Base-by-base conservation (phyloP, 345 rosid genomes). In the Syzygium oleosum region DNA sequence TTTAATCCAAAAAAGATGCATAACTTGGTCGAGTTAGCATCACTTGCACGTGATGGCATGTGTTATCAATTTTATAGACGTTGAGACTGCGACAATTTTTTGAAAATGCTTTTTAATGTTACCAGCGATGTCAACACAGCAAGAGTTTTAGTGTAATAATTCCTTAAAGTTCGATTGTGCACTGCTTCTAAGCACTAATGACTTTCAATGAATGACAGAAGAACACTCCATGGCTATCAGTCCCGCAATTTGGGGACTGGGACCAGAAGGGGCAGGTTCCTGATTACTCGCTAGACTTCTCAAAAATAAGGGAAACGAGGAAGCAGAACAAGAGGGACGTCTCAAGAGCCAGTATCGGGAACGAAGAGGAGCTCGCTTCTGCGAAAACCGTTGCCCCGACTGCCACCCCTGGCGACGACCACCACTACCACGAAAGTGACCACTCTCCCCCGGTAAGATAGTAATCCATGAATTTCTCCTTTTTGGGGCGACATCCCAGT, bases 171-270 rank as follows among this genome's bases (percentile, higher is more conserved):
- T 0, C 1, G 23, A 19, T 73, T 73, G 49, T 73, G 12, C 41
- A 16, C 79, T 68, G 46, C 83, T 38, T 9, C 49, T 73, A 21
- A 38, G 15, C 49, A 73, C 83, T 73, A 73, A 73, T 73, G 83
- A 73, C 49, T 73, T 19, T 73, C 49, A 19, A 73, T 73, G 43
- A 73, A 73, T 73, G 19, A 22, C 49, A 96, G 98, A 96, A 92
- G 92, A 92, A 88, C 87, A 91, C 91, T 41, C 98, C 97, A 58
- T 96, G 99, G 99, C 91, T 98, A 87, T 95, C 99, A 85, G 99
- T 98, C 84, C 99, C 99, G 54, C 98, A 96, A 85, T 98, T 98
- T 91, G 99, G 99, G 68, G 98, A 96, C 86, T 98, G 99, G 99
- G 99, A 98, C 83, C 96, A 95, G 91, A 96, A 95, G 92, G 99